These are phyloP conservation scores for Gaertneriomyces sp. DNA, from an alignment of 192 early-diverging fungal genomes.

Conservation along the genomic window DNA sequence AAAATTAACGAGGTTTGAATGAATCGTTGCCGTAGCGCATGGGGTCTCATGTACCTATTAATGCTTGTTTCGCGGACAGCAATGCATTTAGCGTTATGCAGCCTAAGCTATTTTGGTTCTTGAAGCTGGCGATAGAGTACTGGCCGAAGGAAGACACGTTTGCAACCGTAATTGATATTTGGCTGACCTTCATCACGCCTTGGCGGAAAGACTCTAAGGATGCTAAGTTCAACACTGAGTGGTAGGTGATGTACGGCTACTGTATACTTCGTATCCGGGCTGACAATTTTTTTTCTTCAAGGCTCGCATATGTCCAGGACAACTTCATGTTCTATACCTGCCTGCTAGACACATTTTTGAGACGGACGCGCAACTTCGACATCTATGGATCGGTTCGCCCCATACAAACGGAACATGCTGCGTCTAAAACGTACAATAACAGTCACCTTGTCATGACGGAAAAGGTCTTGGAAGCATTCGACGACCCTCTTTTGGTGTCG, in stretches of 20 bases:
- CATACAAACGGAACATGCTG: not conserved
- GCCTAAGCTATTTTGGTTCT: slow-evolving; percentile 34
- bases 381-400: slow-evolving; percentile 19
- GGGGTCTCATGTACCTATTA: not conserved
- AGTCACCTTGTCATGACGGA: slow-evolving; percentile 12
- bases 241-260: slow-evolving; percentile 2
- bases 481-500: slow-evolving; percentile 8
- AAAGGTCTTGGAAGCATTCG: slow-evolving; percentile 15
- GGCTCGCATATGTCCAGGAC: slow-evolving; percentile 33
- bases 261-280: slow-evolving; percentile 2
- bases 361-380: slow-evolving; percentile 23
- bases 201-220: slow-evolving; percentile 20
- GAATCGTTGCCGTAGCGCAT: too few species aligned
- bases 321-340: slow-evolving; percentile 42
- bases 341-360: slow-evolving; percentile 27
- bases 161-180: slow-evolving; percentile 32
- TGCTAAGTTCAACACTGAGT: slow-evolving; percentile 13
- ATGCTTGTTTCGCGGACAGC: slow-evolving; percentile 8
- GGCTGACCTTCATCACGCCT: slow-evolving; percentile 39
- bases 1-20: too few species aligned
- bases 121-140: slow-evolving; percentile 27
- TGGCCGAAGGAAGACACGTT: slow-evolving; percentile 31
- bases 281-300: slow-evolving; percentile 1
- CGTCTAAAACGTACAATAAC: slow-evolving; percentile 13
- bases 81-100: slow-evolving; percentile 25